Base-by-base conservation (phyloP, 495 filamentous ascomycete genomes). In the Daldinia caldariorum region DNA sequence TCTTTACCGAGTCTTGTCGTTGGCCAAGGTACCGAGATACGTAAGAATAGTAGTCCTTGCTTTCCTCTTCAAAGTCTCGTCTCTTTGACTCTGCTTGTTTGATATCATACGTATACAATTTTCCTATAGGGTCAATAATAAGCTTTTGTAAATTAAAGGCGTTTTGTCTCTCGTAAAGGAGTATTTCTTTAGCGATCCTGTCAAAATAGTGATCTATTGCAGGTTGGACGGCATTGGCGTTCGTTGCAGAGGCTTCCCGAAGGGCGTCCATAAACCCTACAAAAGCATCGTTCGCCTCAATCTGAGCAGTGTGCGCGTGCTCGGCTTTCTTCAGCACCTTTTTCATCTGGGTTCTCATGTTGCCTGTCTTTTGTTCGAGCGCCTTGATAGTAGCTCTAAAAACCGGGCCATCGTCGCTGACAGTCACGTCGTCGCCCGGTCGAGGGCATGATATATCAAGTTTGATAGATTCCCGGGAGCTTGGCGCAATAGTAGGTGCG, bases 191-290 rank as follows among this genome's bases (percentile, higher is more conserved):
- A 10, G 94, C 94, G 65, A 96, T 98, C 74, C 94, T 97, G 76
- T 98, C 94, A 65, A 97, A 99, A 74, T 99, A 99, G 76, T 99
- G 94, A 54, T 99, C 95, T 50, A 98, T 83, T 3, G 94, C 95
- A 13, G 95, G 95, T 75, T 95, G 92, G 20, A 99, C 94, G 1
- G 95, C 95, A 74, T 97, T 94, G 41, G 92, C 92, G 79, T 97
- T 98, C 14, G 94, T 94, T 1, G 88, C 88, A 5, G 94, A 94
- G 3, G 93, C 92, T 70, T 98, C 95, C 56, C 89, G 87, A 47
- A 99, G 83, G 14, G 93, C 89, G n/a, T 93, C 90, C 79, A 96
- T 90, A 78, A 99, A 96, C 1, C 84, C 89, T 18, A 84, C 78
- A 66, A 96, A 88, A 14, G 94, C 91, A 16, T 94, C 90, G 75